Evolutionary conservation across 2,329 filamentous ascomycete species (phyloP).

Genomic region (Trichoderma sp.): DNA sequence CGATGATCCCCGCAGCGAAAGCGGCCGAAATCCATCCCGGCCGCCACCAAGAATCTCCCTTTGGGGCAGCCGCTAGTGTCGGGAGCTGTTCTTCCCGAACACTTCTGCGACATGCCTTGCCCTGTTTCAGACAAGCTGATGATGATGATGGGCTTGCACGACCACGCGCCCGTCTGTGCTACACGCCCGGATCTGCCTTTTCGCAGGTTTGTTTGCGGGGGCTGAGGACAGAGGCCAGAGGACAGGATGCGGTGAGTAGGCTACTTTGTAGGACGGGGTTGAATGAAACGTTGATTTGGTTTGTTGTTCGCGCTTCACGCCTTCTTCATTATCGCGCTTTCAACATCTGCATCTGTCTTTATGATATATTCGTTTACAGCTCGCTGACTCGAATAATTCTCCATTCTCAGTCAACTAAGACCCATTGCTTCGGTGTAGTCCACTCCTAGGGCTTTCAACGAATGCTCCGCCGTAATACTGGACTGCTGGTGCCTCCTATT

Average conservation of each 20-base stretch:
- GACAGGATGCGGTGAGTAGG: neutral
- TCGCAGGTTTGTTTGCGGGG: neutral
- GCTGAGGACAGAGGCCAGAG: neutral
- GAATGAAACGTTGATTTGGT: neutral
- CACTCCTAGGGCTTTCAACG: neutral
- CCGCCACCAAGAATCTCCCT: neutral
- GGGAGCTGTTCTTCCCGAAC: slow-evolving; percentile 11
- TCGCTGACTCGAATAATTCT: neutral
- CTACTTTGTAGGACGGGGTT: neutral
- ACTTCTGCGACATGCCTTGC: slow-evolving; percentile 7
- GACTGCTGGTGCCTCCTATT: neutral
- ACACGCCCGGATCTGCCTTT: neutral
- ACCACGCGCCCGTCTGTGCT: neutral
- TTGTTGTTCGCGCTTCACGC: neutral
- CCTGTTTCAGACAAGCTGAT: slow-evolving; percentile 6
- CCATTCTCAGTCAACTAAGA: neutral
- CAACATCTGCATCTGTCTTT: neutral
- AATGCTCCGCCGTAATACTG: neutral
- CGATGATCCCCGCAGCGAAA: neutral
- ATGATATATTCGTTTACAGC: neutral
- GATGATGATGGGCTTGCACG: neutral
- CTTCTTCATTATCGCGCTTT: neutral
- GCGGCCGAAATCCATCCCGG: neutral
- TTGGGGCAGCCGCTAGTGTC: slow-evolving; percentile 1
- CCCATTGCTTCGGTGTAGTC: neutral